phyloP scores from a whole-genome alignment of 2,329 filamentous ascomycete species.

The Coniochaeta hoffmannii region DNA sequence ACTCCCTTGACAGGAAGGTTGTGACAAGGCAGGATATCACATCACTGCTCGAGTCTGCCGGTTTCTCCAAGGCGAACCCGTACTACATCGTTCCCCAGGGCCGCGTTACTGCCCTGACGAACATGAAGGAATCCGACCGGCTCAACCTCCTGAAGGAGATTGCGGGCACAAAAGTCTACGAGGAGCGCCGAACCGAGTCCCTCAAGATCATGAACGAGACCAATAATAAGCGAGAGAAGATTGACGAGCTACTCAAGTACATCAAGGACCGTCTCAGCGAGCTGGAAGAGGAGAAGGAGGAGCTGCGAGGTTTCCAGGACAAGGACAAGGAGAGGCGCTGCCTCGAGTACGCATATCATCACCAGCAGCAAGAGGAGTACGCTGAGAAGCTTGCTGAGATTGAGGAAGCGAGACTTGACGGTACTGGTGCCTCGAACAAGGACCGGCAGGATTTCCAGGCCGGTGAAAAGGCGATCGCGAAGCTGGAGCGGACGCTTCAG shows the following conservation, averaged over 20 bases:
- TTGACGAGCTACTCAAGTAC: slow-evolving; percentile 84
- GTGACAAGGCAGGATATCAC: slow-evolving; percentile 91
- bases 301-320: slow-evolving; percentile 87
- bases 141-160: slow-evolving; percentile 91
- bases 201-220: slow-evolving; percentile 97
- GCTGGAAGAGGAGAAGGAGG: slow-evolving; percentile 94
- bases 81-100: slow-evolving; percentile 99
- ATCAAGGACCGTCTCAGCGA: slow-evolving; percentile 86
- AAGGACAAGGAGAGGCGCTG: slow-evolving; percentile 89
- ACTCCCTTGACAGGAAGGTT: slow-evolving; percentile 94
- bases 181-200: slow-evolving; percentile 82
- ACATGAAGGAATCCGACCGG: slow-evolving; percentile 95
- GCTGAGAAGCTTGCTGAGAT: slow-evolving; percentile 72
- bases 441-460: slow-evolving; percentile 69
- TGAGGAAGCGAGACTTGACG: slow-evolving; percentile 72
- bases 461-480: slow-evolving; percentile 70
- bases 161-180: slow-evolving; percentile 96
- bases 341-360: slow-evolving; percentile 89
- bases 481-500: slow-evolving; percentile 72
- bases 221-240: slow-evolving; percentile 88
- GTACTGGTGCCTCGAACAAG: slow-evolving; percentile 76
- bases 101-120: slow-evolving; percentile 89
- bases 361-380: slow-evolving; percentile 78
- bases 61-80: slow-evolving; percentile 93
- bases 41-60: slow-evolving; percentile 90